These are phyloP conservation scores for baker's yeast (Saccharomyces cerevisiae) DNA, from an alignment of 805 yeast genomes.

Conservation along the genomic window DNA sequence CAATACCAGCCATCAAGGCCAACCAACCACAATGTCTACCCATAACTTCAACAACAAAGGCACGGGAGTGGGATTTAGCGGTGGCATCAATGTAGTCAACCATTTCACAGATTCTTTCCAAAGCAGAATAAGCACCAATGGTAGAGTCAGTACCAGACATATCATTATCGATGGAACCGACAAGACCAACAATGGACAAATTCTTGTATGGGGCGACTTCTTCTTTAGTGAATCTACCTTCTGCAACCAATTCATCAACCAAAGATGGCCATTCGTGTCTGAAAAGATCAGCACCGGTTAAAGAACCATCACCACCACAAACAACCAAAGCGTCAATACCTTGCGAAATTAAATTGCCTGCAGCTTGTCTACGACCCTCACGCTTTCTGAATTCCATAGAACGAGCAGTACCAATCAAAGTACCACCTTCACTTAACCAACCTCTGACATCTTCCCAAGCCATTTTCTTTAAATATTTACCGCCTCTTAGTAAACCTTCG, in stretches of 20 bases:
- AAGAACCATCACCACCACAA: conserved; percentile 97
- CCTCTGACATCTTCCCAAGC: conserved; percentile 94
- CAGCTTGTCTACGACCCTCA: conserved; percentile 74
- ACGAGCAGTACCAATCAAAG: conserved; percentile 93
- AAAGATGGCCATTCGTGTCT: conserved; percentile 92
- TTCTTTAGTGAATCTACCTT: conserved; percentile 47
- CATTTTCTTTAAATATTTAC: conserved; percentile 67
- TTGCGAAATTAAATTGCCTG: conserved; percentile 70
- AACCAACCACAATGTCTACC: conserved; percentile 99
- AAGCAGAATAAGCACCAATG: conserved; percentile 90
- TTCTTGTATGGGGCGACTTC: conserved; percentile 56
- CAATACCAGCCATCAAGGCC: conserved; percentile 93
- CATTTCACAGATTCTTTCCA: conserved; percentile 86
- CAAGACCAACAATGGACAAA: conserved; percentile 85
- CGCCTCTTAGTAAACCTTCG: conserved; percentile 86
- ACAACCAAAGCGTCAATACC: conserved; percentile 95
- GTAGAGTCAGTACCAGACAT: conserved; percentile 96
- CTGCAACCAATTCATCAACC: conserved; percentile 57
- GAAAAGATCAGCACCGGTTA: conserved; percentile 94
- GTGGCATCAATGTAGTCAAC: conserved; percentile 97
- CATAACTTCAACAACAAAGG: conserved; percentile 97
- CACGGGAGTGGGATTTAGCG: conserved; percentile 93
- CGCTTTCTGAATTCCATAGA: conserved; percentile 80
- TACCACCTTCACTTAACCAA: conserved; percentile 87
- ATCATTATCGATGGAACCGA: conserved; percentile 96